Percentiles rank a stretch among this genome's conserved stretches.
These are phyloP conservation scores for Phialocephala sp. DNA, from an alignment of 2,329 filamentous ascomycete species.

Conservation along the genomic window DNA sequence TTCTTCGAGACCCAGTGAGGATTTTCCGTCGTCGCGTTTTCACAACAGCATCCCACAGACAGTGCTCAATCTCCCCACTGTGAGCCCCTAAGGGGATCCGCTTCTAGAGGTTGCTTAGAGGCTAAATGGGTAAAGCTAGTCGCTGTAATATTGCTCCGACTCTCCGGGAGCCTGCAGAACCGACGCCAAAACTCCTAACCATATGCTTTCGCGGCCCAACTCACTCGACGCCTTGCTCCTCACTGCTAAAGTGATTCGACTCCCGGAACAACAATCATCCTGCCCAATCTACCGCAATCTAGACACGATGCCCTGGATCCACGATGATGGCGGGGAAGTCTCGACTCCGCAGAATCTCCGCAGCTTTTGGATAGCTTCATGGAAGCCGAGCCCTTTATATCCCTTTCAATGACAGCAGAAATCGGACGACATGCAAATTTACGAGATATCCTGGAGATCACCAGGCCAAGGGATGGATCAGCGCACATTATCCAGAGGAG, in stretches of 20 bases:
- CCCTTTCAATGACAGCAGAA: neutral
- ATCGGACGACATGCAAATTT: neutral
- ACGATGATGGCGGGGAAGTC: neutral
- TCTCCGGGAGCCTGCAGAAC: neutral
- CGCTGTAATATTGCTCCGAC: conserved; percentile 12
- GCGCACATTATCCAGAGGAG: conserved; percentile 1
- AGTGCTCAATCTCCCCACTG: conserved; percentile 1
- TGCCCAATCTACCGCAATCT: neutral
- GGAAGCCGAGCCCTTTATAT: neutral
- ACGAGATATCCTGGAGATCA: neutral
- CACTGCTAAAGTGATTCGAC: too few species aligned
- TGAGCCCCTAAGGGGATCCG: neutral
- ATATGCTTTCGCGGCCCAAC: conserved; percentile 6
- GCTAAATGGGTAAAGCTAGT: conserved; percentile 8
- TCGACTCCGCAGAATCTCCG: conserved; percentile 3
- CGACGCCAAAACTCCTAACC: neutral
- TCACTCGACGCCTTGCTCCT: neutral
- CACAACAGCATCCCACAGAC: neutral
- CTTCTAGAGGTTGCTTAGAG: neutral
- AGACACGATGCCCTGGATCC: neutral
- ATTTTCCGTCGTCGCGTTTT: neutral
- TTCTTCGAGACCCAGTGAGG: too few species aligned
- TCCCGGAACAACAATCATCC: conserved; percentile 13
- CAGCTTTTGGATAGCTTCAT: neutral
- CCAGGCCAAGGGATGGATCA: neutral